These are phyloP conservation scores for Micractinium conductrix DNA, from an alignment of 139 green algal species.

Conservation along the genomic window DNA sequence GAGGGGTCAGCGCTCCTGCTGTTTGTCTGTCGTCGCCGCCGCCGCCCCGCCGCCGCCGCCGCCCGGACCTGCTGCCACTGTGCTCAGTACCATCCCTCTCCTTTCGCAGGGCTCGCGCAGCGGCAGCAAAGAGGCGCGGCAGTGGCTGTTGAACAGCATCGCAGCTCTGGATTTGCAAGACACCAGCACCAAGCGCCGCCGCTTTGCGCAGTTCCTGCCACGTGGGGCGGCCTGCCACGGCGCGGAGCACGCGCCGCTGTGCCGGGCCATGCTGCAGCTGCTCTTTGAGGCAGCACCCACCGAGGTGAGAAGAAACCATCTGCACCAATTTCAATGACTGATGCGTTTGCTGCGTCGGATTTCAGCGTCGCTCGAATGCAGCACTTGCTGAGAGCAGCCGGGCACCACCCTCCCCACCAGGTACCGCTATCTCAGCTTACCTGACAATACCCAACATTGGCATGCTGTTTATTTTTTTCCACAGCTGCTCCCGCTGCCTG, in stretches of 20 bases:
- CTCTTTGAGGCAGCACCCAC: slow-evolving; percentile 3
- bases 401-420: too few species aligned
- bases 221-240: slow-evolving; percentile 1
- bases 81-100: not conserved
- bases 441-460: not conserved
- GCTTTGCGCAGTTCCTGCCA: slow-evolving; percentile 30
- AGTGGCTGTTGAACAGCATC: slow-evolving; percentile 35
- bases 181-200: slow-evolving; percentile 9
- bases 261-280: slow-evolving; percentile 21
- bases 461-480: too few species aligned
- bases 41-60: not conserved
- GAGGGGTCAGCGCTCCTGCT: too few species aligned
- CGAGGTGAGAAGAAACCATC: not conserved
- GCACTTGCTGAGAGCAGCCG: too few species aligned
- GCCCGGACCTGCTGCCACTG: not conserved
- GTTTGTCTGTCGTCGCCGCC: too few species aligned
- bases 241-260: slow-evolving; percentile 20
- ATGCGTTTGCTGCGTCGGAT: too few species aligned
- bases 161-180: slow-evolving; percentile 12
- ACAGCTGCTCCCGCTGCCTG: not conserved
- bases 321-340: too few species aligned
- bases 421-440: not conserved
- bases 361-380: too few species aligned
- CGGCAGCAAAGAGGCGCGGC: not conserved
- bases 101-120: slow-evolving; percentile 14